Evolutionary conservation across 805 yeast genomes (phyloP), one percentile per base, ranked within the genome.

Genomic region (Hanseniaspora lachancei): DNA sequence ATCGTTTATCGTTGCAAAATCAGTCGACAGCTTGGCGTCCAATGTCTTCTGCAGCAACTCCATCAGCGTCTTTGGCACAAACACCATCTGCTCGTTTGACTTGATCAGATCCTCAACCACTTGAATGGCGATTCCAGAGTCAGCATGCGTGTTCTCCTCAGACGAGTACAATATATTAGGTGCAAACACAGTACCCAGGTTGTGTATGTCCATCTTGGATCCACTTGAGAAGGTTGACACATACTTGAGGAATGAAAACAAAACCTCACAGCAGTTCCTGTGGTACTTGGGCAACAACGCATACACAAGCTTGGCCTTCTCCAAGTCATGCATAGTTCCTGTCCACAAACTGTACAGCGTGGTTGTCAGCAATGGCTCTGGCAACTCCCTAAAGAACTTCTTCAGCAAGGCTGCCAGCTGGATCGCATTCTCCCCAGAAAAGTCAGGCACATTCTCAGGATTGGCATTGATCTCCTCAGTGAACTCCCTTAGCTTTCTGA

Each of bases 171-270:
- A 73, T 47, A 93, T 82, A 64, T 89, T 93, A 1, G 99, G 99
- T 0, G 97, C 86, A 50, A 93, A 76, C 2, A 93, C 99, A 0
- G 97, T 93, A 1, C 98, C 95, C 60, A 93, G 74, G 67, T 93
- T 93, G 66, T 89, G 95, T 36, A 86, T 79, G 66, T 91, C 97
- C 98, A 93, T 93, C 71, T 91, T 93, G 3, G 97, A 88, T 0
- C 93, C 93, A 23, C 81, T 89, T 1, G 97, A 86, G 70, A 93
- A 93, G 2, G 97, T 86, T 0, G 97, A 88, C 2, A 89, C 91
- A 97, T 97, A 93, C 68, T 82, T 83, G 65, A 93, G 78, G 67
- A 93, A 93, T 57, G 83, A 81, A 35, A 89, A 73, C 43, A 93
- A 70, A 2, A 89, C 96, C 66, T 93, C 97, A 39, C 89, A 74